A percentile compares a stretch with the other conserved stretches of the same genome.
These are phyloP conservation scores for Fusarium keratoplasticum DNA, from an alignment of 2,329 filamentous ascomycete genomes.

Conservation along the genomic window DNA sequence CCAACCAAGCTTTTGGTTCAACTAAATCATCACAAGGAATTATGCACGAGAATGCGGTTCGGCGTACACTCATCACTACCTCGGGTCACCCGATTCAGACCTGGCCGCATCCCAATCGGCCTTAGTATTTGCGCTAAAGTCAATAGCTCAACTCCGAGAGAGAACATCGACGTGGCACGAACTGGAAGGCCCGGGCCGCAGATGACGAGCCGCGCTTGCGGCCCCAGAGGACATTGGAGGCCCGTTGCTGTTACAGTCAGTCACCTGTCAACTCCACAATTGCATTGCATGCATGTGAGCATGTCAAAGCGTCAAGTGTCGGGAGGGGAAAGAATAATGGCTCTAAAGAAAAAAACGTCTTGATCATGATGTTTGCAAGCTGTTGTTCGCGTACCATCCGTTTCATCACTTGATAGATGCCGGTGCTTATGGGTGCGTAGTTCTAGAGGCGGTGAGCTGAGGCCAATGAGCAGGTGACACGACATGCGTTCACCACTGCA, in stretches of 20 bases:
- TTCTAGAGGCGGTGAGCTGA: neutral
- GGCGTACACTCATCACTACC: neutral
- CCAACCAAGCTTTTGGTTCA: neutral
- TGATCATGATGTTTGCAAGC: neutral
- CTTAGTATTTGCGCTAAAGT: neutral
- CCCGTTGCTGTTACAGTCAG: neutral
- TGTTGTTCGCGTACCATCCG: neutral
- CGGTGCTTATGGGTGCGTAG: neutral
- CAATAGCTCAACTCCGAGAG: neutral
- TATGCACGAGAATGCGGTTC: neutral
- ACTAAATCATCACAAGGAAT: neutral
- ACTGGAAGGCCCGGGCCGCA: conserved; percentile 5
- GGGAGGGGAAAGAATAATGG: neutral
- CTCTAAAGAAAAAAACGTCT: neutral
- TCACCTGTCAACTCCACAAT: neutral
- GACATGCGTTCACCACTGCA: conserved; percentile 3
- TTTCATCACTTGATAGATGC: neutral
- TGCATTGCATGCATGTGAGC: neutral
- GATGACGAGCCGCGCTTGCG: neutral
- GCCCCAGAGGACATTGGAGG: neutral
- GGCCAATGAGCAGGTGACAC: conserved; percentile 5
- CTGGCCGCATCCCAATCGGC: neutral
- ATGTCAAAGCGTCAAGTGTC: neutral
- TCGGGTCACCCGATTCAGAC: neutral
- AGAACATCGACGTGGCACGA: neutral